Evolutionary conservation across 2,329 filamentous ascomycete species (phyloP).

Genomic region (Gnomoniopsis smithogilvyi): DNA sequence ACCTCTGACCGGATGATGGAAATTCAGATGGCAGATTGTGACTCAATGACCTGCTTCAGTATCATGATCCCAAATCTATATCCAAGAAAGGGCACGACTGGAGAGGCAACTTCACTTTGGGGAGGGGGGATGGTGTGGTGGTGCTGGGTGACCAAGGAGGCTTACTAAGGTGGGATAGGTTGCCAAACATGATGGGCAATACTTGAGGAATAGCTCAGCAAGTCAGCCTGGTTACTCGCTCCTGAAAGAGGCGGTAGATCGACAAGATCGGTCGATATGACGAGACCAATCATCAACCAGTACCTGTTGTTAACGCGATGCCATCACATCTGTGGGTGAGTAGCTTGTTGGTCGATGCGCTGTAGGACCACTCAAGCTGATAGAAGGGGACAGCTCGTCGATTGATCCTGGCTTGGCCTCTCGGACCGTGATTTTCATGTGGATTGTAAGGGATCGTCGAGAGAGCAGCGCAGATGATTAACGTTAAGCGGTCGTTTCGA

Average conservation of each 20-base stretch:
- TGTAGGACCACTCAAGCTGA: too few species aligned
- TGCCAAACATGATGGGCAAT: slow-evolving; percentile 39
- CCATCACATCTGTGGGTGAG: neutral
- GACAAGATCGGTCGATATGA: too few species aligned
- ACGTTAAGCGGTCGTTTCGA: too few species aligned
- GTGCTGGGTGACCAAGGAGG: slow-evolving; percentile 11
- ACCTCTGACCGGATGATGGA: neutral
- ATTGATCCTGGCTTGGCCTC: too few species aligned
- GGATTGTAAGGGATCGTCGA: too few species aligned
- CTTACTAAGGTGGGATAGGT: slow-evolving; percentile 38
- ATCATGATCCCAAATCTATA: neutral
- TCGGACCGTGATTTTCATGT: too few species aligned
- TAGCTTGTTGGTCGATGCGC: too few species aligned
- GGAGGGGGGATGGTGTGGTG: neutral
- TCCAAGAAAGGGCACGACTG: neutral
- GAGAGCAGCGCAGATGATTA: too few species aligned
- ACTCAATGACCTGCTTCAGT: neutral
- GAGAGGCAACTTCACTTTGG: neutral
- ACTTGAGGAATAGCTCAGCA: neutral
- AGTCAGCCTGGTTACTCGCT: neutral
- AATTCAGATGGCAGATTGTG: neutral
- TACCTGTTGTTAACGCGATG: neutral
- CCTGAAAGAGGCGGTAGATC: neutral
- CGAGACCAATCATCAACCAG: neutral
- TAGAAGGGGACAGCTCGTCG: too few species aligned